Evolutionary conservation across 75 land plant species (phyloP).

Genomic region (Selaginella moellendorffii): DNA sequence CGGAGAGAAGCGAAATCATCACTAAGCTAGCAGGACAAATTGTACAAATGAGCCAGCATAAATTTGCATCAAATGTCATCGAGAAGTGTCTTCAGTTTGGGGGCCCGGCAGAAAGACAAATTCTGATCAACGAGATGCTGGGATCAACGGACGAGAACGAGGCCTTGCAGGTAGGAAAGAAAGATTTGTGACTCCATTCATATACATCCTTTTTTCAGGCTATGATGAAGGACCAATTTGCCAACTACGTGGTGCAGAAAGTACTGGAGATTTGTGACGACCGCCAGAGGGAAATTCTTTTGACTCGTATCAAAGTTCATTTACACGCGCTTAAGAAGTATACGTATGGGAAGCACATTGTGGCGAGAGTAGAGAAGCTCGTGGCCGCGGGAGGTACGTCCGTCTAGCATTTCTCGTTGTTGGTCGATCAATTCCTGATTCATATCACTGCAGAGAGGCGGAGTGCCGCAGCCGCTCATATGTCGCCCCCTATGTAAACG

Average conservation of each 20-base stretch:
- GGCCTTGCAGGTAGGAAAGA: constrained; percentile 36
- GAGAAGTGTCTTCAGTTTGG: constrained; percentile 26
- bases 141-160: constrained; percentile 52
- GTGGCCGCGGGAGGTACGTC: constrained; percentile 71
- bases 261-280: constrained; percentile 49
- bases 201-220: constrained; percentile 22
- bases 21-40: constrained; percentile 4
- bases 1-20: constrained; percentile 1
- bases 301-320: constrained; percentile 42
- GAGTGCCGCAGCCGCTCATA: too few species aligned
- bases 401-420: too few species aligned
- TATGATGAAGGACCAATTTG: constrained; percentile 59
- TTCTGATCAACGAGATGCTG: constrained; percentile 46
- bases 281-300: constrained; percentile 38
- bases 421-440: too few species aligned
- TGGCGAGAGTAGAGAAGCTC: constrained; percentile 82
- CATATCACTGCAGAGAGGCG: too few species aligned
- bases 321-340: constrained; percentile 63
- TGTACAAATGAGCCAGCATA: constrained; percentile 9
- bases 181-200: not conserved
- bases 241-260: constrained; percentile 53
- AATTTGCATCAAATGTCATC: constrained; percentile 3
- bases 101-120: constrained; percentile 34
- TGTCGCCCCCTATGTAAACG: too few species aligned
- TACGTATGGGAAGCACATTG: constrained; percentile 88